Base-by-base conservation (phyloP, 1,284 basidiomycete species). In the Sanghuangporus sanghuang region DNA sequence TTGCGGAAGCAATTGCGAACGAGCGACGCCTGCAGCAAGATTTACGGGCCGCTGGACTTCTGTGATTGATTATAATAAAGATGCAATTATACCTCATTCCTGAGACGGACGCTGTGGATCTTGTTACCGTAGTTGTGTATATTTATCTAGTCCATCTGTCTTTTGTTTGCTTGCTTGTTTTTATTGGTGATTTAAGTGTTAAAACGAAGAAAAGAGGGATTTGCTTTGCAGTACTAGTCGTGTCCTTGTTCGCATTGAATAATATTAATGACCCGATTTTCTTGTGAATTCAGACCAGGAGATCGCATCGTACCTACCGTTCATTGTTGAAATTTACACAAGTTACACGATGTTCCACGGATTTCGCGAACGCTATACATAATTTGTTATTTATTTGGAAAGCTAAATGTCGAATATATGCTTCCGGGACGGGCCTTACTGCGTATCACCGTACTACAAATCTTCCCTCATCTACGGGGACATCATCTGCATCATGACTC, bases 11-110 rank as follows among this genome's bases (percentile, higher is more conserved):
- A n/a, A 69, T 85, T 21, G 78, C 74, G 65, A 78, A 79, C 63
- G 86, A 89, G 67, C 78, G 79, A 64, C 78, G 83, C 64, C 72
- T 90, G 68, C 82, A 85, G 65, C 75, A 78, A 6, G 85, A 86
- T 70, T 74, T 90, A 68, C 79, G 86, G 62, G 80, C 78, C 44
- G 87, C 87, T n/a, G 89, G 88, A 42, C 75, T 89, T 62, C 67
- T 89, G 38, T 90, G 69, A 57, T 27, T 46, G 36, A 32, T 32
- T 32, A 53, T 21, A 21, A 3, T 7, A 53, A n/a, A 35, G 32
- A 54, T 54, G 35, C 32, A 54, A 38, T 16, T 18, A 35, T 27
- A 54, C 18, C 21, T 23, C 50, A 27, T 11, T 11, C 3, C 7
- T 27, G 21, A 52, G 50, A 9, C 50, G 23, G 9, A 18, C 16